A percentile compares a stretch with the other conserved stretches of the same genome.
phyloP scores from a whole-genome alignment of 306 rosid species.

The Geum urbanum region DNA sequence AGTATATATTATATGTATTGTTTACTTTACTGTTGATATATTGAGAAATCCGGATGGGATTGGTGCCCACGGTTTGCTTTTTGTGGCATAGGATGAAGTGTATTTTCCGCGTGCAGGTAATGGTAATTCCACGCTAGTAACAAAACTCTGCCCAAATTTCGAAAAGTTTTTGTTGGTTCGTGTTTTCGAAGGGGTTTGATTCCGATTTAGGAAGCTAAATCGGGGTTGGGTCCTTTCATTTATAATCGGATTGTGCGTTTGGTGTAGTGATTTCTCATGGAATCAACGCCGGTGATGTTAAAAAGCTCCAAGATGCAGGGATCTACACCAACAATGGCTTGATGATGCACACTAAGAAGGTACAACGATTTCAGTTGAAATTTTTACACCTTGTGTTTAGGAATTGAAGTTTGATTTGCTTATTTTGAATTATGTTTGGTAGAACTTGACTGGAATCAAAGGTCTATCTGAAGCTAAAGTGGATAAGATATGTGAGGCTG shows the following conservation, averaged over 20 bases:
- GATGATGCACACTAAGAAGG: slow-evolving; percentile 99
- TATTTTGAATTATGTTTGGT: slow-evolving; percentile 13
- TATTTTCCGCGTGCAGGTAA: too few relatives aligned
- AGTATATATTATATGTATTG: too few relatives aligned
- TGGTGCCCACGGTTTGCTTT: too few relatives aligned
- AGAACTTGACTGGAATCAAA: slow-evolving; percentile 87
- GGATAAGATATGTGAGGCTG: slow-evolving; percentile 93
- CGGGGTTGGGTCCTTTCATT: too few relatives aligned
- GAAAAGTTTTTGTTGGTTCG: too few relatives aligned
- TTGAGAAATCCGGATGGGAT: too few relatives aligned
- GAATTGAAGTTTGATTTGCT: neutral
- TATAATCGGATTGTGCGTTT: slow-evolving; percentile 5
- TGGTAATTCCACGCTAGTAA: too few relatives aligned
- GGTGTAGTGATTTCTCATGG: slow-evolving; percentile 74
- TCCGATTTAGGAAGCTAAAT: too few relatives aligned
- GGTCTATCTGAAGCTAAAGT: slow-evolving; percentile 96
- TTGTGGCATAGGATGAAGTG: too few relatives aligned
- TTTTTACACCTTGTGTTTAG: neutral
- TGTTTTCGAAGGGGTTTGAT: too few relatives aligned
- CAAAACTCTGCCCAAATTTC: too few relatives aligned
- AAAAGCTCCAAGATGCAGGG: slow-evolving; percentile 98
- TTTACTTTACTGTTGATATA: too few relatives aligned
- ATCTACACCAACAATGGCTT: slow-evolving; percentile 90
- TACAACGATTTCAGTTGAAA: slow-evolving; percentile 16
- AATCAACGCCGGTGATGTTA: slow-evolving; percentile 93